Conservation (phyloP, 345 rosid genomes). For the Pistacia integerrima region DNA sequence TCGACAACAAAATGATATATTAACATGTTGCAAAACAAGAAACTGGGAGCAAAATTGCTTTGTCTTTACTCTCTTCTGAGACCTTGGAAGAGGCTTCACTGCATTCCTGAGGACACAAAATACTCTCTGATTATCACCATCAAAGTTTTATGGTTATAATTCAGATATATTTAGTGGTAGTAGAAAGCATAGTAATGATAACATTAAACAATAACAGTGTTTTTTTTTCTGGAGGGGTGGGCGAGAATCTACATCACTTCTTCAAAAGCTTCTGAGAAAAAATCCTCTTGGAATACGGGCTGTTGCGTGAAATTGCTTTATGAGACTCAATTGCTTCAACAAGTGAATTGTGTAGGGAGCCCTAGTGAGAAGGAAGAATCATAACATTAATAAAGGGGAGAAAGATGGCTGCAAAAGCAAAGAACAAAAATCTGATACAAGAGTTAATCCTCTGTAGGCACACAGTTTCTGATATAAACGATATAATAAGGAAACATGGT, state of each 20-base stretch:
- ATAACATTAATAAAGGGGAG: neutral
- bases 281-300: slow-evolving; percentile 31
- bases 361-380: slow-evolving; percentile 16
- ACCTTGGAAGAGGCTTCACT: neutral
- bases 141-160: neutral
- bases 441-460: neutral
- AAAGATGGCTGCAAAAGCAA: no score
- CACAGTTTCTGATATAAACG: neutral
- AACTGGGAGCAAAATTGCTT: neutral
- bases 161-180: neutral
- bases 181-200: neutral
- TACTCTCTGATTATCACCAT: neutral
- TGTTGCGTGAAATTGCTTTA: slow-evolving; percentile 24
- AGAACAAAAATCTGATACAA: neutral
- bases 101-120: neutral
- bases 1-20: neutral
- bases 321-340: slow-evolving; percentile 20
- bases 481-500: neutral
- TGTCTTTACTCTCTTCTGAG: neutral
- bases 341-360: slow-evolving; percentile 20
- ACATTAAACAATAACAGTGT: neutral
- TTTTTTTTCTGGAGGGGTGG: neutral
- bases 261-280: slow-evolving; percentile 31
- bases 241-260: slow-evolving; percentile 27
- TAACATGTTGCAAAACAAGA: neutral